Evolutionary conservation across 2,329 filamentous ascomycete species (phyloP).

Genomic region (Akanthomyces muscarius): DNA sequence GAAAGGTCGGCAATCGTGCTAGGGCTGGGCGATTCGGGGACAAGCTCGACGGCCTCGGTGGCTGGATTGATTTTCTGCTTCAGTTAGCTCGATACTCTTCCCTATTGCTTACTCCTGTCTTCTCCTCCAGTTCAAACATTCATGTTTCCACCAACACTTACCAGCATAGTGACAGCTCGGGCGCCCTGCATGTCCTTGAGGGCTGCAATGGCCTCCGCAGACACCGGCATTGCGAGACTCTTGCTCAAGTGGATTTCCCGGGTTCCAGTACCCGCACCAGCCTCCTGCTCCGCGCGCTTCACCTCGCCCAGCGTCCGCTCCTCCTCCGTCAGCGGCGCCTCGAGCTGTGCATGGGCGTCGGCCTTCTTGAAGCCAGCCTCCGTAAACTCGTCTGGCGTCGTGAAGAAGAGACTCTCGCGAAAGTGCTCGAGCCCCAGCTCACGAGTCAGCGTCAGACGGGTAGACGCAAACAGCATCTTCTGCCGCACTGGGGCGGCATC

Average conservation of each 20-base stretch:
- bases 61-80: slow-evolving; percentile 66
- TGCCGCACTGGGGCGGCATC: slow-evolving; percentile 74
- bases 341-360: slow-evolving; percentile 60
- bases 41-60: slow-evolving; percentile 66
- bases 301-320: slow-evolving; percentile 68
- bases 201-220: slow-evolving; percentile 60
- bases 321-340: slow-evolving; percentile 74
- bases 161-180: slow-evolving; percentile 60
- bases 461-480: slow-evolving; percentile 83
- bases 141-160: slow-evolving; percentile 34
- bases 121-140: neutral
- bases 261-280: slow-evolving; percentile 62
- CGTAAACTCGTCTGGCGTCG: slow-evolving; percentile 64
- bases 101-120: neutral
- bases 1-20: slow-evolving; percentile 56
- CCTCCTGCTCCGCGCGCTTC: slow-evolving; percentile 70
- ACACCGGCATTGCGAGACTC: slow-evolving; percentile 54
- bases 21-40: slow-evolving; percentile 47
- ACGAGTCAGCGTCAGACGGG: slow-evolving; percentile 68
- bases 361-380: slow-evolving; percentile 67
- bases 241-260: slow-evolving; percentile 58
- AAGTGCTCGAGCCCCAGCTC: slow-evolving; percentile 78
- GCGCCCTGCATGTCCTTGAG: slow-evolving; percentile 56
- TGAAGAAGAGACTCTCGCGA: slow-evolving; percentile 70
- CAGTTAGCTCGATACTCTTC: neutral